phyloP scores from a whole-genome alignment of 345 rosid genomes.

The Clarkia xantiana region DNA sequence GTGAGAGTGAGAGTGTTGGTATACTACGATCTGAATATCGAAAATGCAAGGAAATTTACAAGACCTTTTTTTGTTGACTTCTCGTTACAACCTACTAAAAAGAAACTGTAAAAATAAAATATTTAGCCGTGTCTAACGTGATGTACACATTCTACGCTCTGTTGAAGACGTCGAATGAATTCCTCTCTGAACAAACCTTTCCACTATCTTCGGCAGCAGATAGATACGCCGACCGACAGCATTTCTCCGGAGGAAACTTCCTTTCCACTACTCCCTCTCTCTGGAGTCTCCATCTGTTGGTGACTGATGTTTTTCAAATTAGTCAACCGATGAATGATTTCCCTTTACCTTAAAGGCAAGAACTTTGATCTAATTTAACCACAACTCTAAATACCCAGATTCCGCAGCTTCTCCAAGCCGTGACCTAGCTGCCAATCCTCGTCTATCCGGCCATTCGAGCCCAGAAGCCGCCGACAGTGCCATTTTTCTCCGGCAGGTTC shows the following conservation, averaged over 20 bases:
- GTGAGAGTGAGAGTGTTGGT: too few relatives aligned
- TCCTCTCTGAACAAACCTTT: not conserved
- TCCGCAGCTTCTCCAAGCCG: too few relatives aligned
- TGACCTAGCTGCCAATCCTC: not conserved
- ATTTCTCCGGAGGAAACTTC: not conserved
- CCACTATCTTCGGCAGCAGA: not conserved
- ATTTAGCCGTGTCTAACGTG: too few relatives aligned
- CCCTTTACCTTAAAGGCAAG: not conserved
- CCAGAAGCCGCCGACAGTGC: not conserved
- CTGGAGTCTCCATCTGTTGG: not conserved
- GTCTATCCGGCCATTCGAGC: not conserved
- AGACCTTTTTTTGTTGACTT: too few relatives aligned
- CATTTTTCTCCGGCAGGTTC: conserved; percentile 5
- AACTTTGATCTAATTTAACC: conserved; percentile 4
- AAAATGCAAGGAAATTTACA: too few relatives aligned
- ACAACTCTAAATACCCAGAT: conserved; percentile 2
- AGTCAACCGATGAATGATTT: conserved; percentile 5
- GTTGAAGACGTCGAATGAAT: too few relatives aligned
- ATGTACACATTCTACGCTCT: too few relatives aligned
- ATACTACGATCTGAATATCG: too few relatives aligned
- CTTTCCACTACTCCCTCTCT: not conserved
- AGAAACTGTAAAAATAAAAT: too few relatives aligned
- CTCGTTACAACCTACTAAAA: too few relatives aligned
- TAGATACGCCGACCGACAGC: too few relatives aligned
- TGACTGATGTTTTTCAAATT: conserved; percentile 3